Base-by-base conservation (phyloP, 1,139 yeast genomes). In the Nakaseomyces glabratus region DNA sequence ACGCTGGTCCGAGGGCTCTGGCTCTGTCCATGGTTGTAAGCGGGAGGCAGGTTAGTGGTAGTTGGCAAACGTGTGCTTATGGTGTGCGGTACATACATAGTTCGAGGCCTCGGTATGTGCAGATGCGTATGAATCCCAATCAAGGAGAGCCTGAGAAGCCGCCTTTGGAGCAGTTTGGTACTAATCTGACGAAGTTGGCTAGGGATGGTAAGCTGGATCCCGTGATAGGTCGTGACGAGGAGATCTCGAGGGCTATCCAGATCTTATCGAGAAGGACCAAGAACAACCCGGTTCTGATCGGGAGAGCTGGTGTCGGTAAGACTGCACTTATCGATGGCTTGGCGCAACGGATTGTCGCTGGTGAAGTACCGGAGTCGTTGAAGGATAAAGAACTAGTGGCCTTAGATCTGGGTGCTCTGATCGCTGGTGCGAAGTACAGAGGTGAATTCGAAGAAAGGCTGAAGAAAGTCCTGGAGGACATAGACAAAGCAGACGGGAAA, bases 241-340 rank as follows among this genome's bases (percentile, higher is more conserved):
- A 90, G 54, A 90, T 90, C 39, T 71, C 90, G 40, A 67, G 98
- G 38, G 88, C 97, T 0, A 79, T 90, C 36, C 97, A 90, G 57
- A 86, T 90, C 35, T 63, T 90, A 33, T 84, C 95, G 1, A 67
- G 98, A 47, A 68, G 98, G 55, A 86, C 96, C 1, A 90, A 90
- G 58, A 88, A 88, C 54, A 90, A 90, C 53, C 97, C 97, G 0
- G 94, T 90, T 0, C 61, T 90, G 35, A 85, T 88, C 35, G 98
- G 97, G 42, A 76, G 82, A 45, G 97, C 98, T 1, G 98, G 98
- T 61, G 93, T 95, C 0, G 98, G 98, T 62, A 90, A 90, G 60
- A 90, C 97, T 0, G 93, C 96, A 4, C 77, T 90, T 36, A 81
- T 90, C 75, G 98, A 90, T 58, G 98, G 97, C 1, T 66, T 90